A percentile compares a stretch with the other conserved stretches of the same genome.
Conservation (phyloP, 495 filamentous ascomycete species). For the Letharia columbiana region DNA sequence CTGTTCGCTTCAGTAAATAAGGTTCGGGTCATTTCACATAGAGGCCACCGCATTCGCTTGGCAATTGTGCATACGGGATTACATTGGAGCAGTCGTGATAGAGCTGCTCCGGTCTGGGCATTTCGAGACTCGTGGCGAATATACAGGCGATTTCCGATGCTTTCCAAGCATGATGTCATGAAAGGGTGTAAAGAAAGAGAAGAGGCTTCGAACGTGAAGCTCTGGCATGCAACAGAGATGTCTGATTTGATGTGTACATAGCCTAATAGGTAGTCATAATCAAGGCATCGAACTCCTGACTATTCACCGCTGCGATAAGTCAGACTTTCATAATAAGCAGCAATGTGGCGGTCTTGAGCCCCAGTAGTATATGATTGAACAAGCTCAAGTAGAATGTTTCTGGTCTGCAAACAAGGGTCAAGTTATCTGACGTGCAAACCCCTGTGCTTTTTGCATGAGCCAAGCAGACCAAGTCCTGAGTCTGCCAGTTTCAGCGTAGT, state of each 20-base stretch:
- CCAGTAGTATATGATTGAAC: background rate
- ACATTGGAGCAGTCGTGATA: constrained; percentile 1
- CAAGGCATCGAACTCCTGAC: background rate
- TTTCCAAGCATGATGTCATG: background rate
- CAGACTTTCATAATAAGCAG: background rate
- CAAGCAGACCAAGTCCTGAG: no score
- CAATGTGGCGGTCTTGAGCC: background rate
- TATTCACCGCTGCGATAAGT: background rate
- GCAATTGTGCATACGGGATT: constrained; percentile 7
- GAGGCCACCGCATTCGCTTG: constrained; percentile 19
- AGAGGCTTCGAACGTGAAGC: background rate
- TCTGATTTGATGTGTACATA: background rate
- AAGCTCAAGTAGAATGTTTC: no score
- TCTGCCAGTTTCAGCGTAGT: no score
- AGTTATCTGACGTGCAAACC: background rate
- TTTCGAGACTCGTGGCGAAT: constrained; percentile 3
- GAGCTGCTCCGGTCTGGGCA: constrained; percentile 6
- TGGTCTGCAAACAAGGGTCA: background rate
- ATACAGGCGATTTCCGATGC: background rate
- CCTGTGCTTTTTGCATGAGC: no score
- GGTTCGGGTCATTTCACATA: constrained; percentile 4
- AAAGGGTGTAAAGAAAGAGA: background rate
- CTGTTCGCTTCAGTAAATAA: constrained; percentile 16
- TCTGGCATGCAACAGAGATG: background rate
- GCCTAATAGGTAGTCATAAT: background rate